Conservation (phyloP, 169 alveolate species). For the Fabrea salina region DNA sequence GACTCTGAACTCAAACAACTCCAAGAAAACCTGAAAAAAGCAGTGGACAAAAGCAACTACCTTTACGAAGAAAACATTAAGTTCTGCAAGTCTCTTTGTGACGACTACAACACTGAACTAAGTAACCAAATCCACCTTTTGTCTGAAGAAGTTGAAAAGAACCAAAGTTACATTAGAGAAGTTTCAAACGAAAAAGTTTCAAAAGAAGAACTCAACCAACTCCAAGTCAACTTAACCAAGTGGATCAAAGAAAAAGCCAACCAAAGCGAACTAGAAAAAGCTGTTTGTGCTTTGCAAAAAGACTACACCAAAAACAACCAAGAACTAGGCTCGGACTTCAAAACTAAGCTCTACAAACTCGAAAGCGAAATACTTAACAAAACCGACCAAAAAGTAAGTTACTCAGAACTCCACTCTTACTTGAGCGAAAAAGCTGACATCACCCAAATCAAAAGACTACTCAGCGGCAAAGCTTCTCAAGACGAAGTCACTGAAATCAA, state of each 20-base stretch:
- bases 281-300: neutral
- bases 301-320: neutral
- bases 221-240: neutral
- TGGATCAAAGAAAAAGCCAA: neutral
- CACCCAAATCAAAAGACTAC: neutral
- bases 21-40: too few species aligned
- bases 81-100: too few species aligned
- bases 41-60: too few species aligned
- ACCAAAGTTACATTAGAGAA: neutral
- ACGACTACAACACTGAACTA: neutral
- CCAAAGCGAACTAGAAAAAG: neutral
- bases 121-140: neutral
- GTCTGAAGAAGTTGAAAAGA: slow-evolving; percentile 5
- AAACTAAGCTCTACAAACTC: neutral
- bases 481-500: neutral
- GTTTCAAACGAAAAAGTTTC: neutral
- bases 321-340: neutral
- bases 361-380: neutral
- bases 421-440: neutral
- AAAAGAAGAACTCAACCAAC: slow-evolving; percentile 34
- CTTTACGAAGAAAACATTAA: too few species aligned
- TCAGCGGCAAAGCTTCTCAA: neutral
- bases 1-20: too few species aligned
- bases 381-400: neutral
- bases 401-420: neutral